Base-by-base conservation (phyloP, 2,329 filamentous ascomycete species). In the Botrytis deweyae region DNA sequence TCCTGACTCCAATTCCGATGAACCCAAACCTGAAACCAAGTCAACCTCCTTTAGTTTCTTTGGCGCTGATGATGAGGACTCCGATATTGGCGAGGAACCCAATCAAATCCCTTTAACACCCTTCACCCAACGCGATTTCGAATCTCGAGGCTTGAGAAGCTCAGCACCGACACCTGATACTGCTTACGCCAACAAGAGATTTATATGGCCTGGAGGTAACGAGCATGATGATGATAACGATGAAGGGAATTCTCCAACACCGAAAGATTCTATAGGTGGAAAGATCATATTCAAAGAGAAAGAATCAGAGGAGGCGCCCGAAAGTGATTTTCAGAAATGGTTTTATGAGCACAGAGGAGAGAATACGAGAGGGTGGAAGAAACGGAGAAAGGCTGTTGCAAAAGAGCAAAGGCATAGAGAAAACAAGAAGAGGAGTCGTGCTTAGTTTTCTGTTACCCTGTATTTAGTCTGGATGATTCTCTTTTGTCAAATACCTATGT, bases 151-250 rank as follows among this genome's bases (percentile, higher is more conserved):
- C 69, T 81, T 93, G n/a, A 88, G 96, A 73, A 98, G 94, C 81
- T 94, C 94, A 9, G 96, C 96, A 3, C 96, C 96, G 0, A 99
- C 96, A 0, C 96, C 96, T 0, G 96, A 99, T 80, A 98, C 96
- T 0, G 94, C 94, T 2, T 90, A 94, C 74, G 90, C 93, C 2
- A 90, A 86, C 59, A 88, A 89, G 42, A 87, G 85, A 73, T 91
- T 91, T 79, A 85, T 86, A 40, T 90, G 88, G 86, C 82, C 87
- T 59, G 83, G 76, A 68, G 83, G 82, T 40, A 82, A 83, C 4
- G 83, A 84, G n/a, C 83, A 82, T 1, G 84, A 86, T 18, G 84
- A 84, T 18, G 84, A 84, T 61, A 84, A 85, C 1, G 84, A 86
- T 14, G 40, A 59, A 36, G 83, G 85, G 18, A 75, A 64, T 76